Percentiles rank a stretch among this genome's conserved stretches.
Conservation (phyloP, 768 basidiomycete genomes). For the Russula foetens region DNA sequence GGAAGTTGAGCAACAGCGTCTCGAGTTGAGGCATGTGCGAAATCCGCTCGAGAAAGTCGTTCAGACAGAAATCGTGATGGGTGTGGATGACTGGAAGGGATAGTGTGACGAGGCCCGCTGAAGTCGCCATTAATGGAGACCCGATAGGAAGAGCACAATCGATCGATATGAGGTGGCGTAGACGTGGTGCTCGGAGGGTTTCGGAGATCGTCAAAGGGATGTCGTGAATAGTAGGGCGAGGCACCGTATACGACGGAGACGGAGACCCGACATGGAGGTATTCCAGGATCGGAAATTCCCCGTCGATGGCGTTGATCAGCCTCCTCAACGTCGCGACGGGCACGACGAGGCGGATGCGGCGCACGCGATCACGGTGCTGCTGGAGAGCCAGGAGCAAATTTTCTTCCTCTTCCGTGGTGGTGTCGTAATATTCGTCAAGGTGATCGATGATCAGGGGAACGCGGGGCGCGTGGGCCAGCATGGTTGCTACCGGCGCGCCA, state of each 20-base stretch:
- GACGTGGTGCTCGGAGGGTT: background rate
- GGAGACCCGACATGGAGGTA: background rate
- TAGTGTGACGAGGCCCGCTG: background rate
- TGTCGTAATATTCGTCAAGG: too few relatives aligned
- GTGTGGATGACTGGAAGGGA: background rate
- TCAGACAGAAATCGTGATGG: too few relatives aligned
- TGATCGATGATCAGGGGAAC: background rate
- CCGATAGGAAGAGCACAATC: background rate
- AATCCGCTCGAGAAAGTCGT: background rate
- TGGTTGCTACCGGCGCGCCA: background rate
- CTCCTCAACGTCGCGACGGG: background rate
- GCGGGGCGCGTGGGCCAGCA: background rate
- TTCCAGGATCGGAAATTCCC: background rate
- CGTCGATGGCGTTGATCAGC: background rate
- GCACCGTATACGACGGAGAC: too few relatives aligned
- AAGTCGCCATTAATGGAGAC: background rate
- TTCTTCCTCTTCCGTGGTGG: background rate
- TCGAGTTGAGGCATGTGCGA: background rate
- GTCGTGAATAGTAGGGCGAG: too few relatives aligned
- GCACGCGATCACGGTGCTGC: too few relatives aligned
- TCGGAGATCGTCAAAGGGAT: background rate
- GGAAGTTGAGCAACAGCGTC: background rate
- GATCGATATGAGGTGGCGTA: background rate
- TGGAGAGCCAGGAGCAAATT: too few relatives aligned
- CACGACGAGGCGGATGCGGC: background rate